Evolutionary conservation across 768 basidiomycete genomes (phyloP), one percentile per base, ranked within the genome.

Genomic region (Termitomyces sp.): DNA sequence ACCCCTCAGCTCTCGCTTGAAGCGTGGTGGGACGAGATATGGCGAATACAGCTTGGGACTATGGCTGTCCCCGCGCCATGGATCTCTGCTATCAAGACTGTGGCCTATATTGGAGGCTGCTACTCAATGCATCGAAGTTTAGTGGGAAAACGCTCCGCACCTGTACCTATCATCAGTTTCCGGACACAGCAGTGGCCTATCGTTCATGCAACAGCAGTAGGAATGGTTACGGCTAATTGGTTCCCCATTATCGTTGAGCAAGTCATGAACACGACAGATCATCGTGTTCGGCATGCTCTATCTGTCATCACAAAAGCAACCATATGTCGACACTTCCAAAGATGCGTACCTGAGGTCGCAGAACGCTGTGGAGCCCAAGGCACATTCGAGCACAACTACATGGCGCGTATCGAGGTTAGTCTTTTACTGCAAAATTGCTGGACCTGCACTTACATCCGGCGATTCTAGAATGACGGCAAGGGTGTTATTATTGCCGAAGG

Each of bases 281-380:
- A 70, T 20, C 80, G 80, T 14, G 71, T 85, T 44, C 73, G 80
- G 47, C 82, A 84, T 61, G 83, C 78, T 14, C 66, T 85, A 59
- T 78, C 83, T 13, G 80, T 83, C 24, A 78, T 82, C 54, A 70
- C 75, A 50, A 87, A 87, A 69, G 72, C 84, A 7, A 79, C 79
- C 1, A 73, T 83, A 49, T 77, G 79, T 45, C 76, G 79, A 6
- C 83, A 84, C 56, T 77, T 80, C 61, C 80, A 82, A 61, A 71
- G 78, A 18, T 80, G 76, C 58, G 70, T 76, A 8, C 69, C 77
- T 10, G 79, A 80, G 56, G 72, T 86, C n/a, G 75, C 82, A 6
- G 86, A 88, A 60, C 76, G 86, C 12, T 85, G 82, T 57, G 86
- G 86, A 49, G 86, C 83, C 2, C 85, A 86, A 67, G 85, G 86